These are phyloP conservation scores for Zea luxurians DNA, from an alignment of 176 grass and related monocot species.

Conservation along the genomic window DNA sequence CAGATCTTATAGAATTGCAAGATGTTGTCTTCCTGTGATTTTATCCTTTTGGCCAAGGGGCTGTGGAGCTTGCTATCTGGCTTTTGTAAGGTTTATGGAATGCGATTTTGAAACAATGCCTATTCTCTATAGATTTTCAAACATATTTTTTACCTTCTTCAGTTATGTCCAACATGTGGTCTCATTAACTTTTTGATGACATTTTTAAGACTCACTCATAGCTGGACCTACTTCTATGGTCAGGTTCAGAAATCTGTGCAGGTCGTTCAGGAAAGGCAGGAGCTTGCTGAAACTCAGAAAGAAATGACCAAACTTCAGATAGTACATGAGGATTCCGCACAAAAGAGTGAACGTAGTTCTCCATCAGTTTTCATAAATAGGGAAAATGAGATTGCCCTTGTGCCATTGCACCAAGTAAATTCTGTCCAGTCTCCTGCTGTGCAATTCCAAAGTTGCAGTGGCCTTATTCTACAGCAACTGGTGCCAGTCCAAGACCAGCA, in stretches of 20 bases:
- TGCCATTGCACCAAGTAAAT: conserved; percentile 59
- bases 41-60: background rate
- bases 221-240: conserved; percentile 18
- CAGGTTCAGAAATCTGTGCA: conserved; percentile 87
- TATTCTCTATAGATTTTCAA: background rate
- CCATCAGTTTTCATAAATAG: conserved; percentile 50
- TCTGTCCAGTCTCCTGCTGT: conserved; percentile 46
- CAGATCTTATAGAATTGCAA: background rate
- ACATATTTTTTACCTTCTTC: background rate
- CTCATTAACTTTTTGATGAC: background rate
- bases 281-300: conserved; percentile 69
- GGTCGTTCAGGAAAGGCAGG: conserved; percentile 83
- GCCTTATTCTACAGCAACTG: conserved; percentile 53
- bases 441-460: conserved; percentile 57
- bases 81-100: background rate
- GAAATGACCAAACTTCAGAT: conserved; percentile 79
- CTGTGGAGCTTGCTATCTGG: background rate
- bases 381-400: conserved; percentile 70
- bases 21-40: conserved; percentile 1
- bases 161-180: background rate
- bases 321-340: conserved; percentile 55
- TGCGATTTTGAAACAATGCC: background rate
- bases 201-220: background rate
- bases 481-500: conserved; percentile 47
- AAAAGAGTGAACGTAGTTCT: conserved; percentile 58